These are phyloP conservation scores for Thelonectria blattea DNA, from an alignment of 2,329 filamentous ascomycete species.

Conservation along the genomic window DNA sequence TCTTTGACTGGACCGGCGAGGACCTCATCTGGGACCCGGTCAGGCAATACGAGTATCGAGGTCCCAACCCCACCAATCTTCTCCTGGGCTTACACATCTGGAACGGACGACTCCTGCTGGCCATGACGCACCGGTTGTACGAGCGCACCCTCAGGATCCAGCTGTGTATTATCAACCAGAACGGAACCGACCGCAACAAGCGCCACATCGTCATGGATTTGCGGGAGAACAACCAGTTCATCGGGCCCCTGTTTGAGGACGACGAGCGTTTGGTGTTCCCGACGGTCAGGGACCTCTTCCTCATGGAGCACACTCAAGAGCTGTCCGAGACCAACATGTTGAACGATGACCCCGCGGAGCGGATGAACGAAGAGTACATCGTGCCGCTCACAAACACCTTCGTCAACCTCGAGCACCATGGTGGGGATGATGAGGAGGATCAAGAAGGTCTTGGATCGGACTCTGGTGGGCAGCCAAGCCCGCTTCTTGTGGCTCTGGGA, in stretches of 20 bases:
- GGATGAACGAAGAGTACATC: neutral
- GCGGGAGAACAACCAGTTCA: neutral
- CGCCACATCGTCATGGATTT: neutral
- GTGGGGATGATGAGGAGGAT: neutral
- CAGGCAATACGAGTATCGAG: neutral
- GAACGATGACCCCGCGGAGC: neutral
- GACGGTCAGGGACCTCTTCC: conserved; percentile 13
- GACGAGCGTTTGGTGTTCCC: conserved; percentile 27
- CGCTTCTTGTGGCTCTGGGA: no score
- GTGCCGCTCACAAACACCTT: neutral
- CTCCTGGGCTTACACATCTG: conserved; percentile 18
- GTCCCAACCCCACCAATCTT: neutral
- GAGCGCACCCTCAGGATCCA: neutral
- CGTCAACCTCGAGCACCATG: conserved; percentile 3
- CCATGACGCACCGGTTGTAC: neutral
- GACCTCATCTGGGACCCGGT: conserved; percentile 17
- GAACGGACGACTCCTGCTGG: conserved; percentile 23
- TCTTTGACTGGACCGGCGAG: conserved; percentile 13
- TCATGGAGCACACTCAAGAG: conserved; percentile 8
- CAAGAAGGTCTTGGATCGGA: no score
- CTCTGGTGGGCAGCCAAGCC: no score
- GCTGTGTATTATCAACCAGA: conserved; percentile 15
- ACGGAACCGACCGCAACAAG: neutral
- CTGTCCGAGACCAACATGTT: neutral
- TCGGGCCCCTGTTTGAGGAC: conserved; percentile 23